Conservation (phyloP, 2,329 filamentous ascomycete species). For the Teratosphaeria destructans region DNA sequence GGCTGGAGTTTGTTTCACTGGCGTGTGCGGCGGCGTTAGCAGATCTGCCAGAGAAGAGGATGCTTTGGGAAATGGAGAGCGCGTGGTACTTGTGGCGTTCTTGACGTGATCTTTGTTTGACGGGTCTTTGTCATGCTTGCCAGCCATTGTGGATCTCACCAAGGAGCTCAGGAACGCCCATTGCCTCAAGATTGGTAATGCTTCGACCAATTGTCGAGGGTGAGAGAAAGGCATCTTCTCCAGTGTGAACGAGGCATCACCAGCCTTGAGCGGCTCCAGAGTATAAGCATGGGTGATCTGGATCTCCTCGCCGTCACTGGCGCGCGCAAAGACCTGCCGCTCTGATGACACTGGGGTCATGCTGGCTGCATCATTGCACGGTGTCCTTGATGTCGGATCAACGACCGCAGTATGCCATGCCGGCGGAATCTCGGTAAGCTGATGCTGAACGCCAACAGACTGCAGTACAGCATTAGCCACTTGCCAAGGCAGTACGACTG, state of each 20-base stretch:
- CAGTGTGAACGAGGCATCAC: conserved; percentile 56
- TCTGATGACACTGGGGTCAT: background rate
- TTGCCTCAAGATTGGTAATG: conserved; percentile 65
- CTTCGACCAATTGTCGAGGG: conserved; percentile 61
- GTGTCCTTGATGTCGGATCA: conserved; percentile 1
- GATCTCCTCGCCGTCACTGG: conserved; percentile 7
- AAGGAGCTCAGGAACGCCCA: conserved; percentile 61
- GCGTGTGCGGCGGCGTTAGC: conserved; percentile 3
- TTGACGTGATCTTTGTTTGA: background rate
- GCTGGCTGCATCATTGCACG: conserved; percentile 1
- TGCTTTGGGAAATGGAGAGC: background rate
- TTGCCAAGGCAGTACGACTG: conserved; percentile 56
- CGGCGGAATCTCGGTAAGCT: conserved; percentile 11
- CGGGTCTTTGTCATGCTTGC: background rate
- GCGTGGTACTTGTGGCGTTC: background rate
- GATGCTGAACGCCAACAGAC: conserved; percentile 46
- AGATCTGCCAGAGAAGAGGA: conserved; percentile 7
- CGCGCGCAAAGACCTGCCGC: conserved; percentile 4
- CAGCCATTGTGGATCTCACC: conserved; percentile 33
- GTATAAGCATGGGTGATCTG: conserved; percentile 42
- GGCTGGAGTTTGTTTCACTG: background rate
- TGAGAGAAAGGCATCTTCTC: conserved; percentile 66
- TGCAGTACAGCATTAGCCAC: conserved; percentile 54
- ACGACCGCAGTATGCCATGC: conserved; percentile 14
- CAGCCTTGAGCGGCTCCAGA: conserved; percentile 58